A percentile compares a stretch with the other conserved stretches of the same genome.
Conservation (phyloP, 208 protist species). For the Acanthamoeba lenticulata region DNA sequence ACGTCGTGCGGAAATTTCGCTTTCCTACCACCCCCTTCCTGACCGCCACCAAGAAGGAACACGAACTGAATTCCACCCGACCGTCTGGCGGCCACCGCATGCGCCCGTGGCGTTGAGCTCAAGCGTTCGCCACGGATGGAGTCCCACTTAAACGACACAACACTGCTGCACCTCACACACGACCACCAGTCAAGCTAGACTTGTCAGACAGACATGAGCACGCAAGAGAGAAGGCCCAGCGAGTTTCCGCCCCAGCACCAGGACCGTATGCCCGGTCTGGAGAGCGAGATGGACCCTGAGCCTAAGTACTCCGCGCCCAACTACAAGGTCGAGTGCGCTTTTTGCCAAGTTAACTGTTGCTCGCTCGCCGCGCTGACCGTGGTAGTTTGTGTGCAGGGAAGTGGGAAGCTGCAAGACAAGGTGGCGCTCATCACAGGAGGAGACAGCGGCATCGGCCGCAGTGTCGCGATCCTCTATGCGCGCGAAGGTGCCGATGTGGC, state of each 20-base stretch:
- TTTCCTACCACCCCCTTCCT: background rate
- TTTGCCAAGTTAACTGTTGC: too few relatives aligned
- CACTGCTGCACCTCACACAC: background rate
- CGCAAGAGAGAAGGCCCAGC: background rate
- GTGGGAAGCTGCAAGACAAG: conserved; percentile 50
- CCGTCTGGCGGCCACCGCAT: background rate
- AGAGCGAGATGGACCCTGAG: background rate
- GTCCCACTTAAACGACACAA: background rate
- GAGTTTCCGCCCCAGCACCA: conserved; percentile 27
- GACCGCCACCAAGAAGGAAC: background rate
- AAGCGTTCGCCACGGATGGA: background rate
- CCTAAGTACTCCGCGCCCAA: conserved; percentile 7
- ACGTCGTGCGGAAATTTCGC: background rate
- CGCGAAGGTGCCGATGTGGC: conserved; percentile 80
- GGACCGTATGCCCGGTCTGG: conserved; percentile 5
- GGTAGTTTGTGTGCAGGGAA: background rate
- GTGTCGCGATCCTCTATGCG: conserved; percentile 77
- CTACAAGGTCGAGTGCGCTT: too few relatives aligned
- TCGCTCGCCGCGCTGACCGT: background rate
- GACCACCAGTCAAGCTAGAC: background rate
- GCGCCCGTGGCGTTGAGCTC: background rate
- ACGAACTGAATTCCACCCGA: background rate
- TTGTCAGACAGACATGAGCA: background rate
- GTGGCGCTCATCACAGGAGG: conserved; percentile 82
- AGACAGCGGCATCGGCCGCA: conserved; percentile 82